Base-by-base conservation (phyloP, 306 rosid species). In the Trifolium subterraneum region DNA sequence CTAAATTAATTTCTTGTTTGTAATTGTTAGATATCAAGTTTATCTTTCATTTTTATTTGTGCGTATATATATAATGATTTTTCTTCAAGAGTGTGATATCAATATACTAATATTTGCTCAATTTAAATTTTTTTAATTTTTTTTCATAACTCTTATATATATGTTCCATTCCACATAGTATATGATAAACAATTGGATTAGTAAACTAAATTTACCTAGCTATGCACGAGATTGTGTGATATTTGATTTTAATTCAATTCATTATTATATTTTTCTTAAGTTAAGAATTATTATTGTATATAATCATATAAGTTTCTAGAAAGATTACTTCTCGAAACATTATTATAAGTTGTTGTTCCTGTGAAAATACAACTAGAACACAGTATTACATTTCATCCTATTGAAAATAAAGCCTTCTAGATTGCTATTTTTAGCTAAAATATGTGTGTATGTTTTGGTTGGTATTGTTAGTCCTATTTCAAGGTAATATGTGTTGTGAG, bases 401-500 rank as follows among this genome's bases (percentile, higher is more conserved):
- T 6, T 36, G 41, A 67, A 41, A 48, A 65, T 8, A 36, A 73
- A 47, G 65, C 39, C 15, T 16, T 33, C 42, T 11, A 25, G 44
- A 50, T 6, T 56, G 73, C 64, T 39, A 66, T 59, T 39, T 75
- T 75, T 75, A 75, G 68, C 3, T 68, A 71, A 75, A 7, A 14
- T 75, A 18, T 10, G 44, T 55, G 20, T 55, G 29, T 51, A 5
- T 12, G 13, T 27, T 42, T 63, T 13, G 36, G 74, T 55, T 64
- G 66, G 65, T 41, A 45, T 55, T 64, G 66, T 58, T 41, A 45
- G 35, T 70, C 68, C 68, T 81, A 81, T 81, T 81, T 76, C n/a
- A 6, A 41, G 82, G 41, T 18, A 38, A 64, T 25, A 35, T 54
- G 61, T 42, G 63, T 16, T 64, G 64, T 33, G 73, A 35, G 39